Evolutionary conservation across 2,329 filamentous ascomycete species (phyloP), one percentile per base, ranked within the genome.

Genomic region (Aspergillus sp.): DNA sequence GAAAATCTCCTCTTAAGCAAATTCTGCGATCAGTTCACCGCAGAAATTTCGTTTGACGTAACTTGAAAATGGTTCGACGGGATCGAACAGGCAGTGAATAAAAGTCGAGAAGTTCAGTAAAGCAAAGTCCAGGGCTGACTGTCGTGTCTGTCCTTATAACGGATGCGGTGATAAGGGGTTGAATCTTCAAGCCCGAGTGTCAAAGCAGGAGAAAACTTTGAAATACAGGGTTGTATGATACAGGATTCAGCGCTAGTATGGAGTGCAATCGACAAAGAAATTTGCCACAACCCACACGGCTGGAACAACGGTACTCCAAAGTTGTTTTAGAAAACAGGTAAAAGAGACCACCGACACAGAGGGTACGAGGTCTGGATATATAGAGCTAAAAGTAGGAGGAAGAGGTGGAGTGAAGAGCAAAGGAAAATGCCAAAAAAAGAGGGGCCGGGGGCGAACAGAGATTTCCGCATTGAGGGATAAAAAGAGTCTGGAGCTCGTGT

Each of bases 381-480:
- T 51, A 27, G 39, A 40, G 33, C 21, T 50, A 45, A 15, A 17
- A 52, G 14, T 21, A 37, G 21, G 17, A 27, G 46, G 41, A 46
- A 44, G 31, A 44, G 35, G 53, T 39, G 52, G 23, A 58, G 40
- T 23, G 40, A 46, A 48, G 21, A 40, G 19, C 52, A 31, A 48
- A 33, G 27, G 45, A 61, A 55, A 25, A 25, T 21, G 41, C 21
- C 43, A 19, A 47, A 57, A 57, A 53, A 54, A 57, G 50, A 57
- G 50, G 56, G 56, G 56, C 45, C 40, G 56, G 57, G 45, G 45
- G 44, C 46, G 52, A 51, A 39, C 58, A 61, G 58, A 60, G 54
- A 65, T 61, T 65, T 65, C 63, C 59, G 59, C 59, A 56, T 58
- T 51, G 53, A 51, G 58, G 55, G 51, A 62, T 35, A 54, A 31